Conservation (phyloP, 2,329 filamentous ascomycete genomes). For the Claviceps sp. region DNA sequence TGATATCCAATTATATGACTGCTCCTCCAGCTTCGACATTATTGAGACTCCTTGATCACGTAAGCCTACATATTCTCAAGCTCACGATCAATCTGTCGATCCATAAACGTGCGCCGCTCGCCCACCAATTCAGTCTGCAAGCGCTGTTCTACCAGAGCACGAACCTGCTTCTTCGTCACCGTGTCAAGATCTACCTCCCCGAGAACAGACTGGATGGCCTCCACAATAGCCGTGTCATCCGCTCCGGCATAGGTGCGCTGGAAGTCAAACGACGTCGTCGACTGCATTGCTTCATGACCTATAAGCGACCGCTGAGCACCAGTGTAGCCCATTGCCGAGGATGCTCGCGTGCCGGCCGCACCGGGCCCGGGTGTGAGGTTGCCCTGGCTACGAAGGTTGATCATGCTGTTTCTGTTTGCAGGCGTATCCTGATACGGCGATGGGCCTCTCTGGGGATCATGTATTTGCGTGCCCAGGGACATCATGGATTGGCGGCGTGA, state of each 20-base stretch:
- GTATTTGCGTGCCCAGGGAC: constrained; percentile 41
- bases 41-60: not conserved
- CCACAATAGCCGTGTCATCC: constrained; percentile 66
- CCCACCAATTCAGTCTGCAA: constrained; percentile 79
- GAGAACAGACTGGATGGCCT: constrained; percentile 72
- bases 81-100: constrained; percentile 85
- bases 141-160: constrained; percentile 82
- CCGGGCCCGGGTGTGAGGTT: constrained; percentile 32
- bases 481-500: constrained; percentile 58
- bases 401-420: constrained; percentile 45
- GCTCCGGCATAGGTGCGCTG: constrained; percentile 49
- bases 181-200: constrained; percentile 84
- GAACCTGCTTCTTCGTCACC: constrained; percentile 97
- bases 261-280: constrained; percentile 45
- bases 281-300: constrained; percentile 32
- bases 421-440: constrained; percentile 47
- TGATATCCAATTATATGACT: not conserved
- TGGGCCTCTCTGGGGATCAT: constrained; percentile 33
- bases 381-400: constrained; percentile 37
- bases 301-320: constrained; percentile 34
- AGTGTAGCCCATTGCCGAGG: constrained; percentile 32
- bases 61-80: constrained; percentile 71
- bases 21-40: not conserved
- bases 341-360: constrained; percentile 23
- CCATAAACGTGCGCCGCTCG: constrained; percentile 79